Evolutionary conservation across 108 stramenopile genomes (phyloP), one percentile per base, ranked within the genome.

Genomic region (Seminavis robusta): DNA sequence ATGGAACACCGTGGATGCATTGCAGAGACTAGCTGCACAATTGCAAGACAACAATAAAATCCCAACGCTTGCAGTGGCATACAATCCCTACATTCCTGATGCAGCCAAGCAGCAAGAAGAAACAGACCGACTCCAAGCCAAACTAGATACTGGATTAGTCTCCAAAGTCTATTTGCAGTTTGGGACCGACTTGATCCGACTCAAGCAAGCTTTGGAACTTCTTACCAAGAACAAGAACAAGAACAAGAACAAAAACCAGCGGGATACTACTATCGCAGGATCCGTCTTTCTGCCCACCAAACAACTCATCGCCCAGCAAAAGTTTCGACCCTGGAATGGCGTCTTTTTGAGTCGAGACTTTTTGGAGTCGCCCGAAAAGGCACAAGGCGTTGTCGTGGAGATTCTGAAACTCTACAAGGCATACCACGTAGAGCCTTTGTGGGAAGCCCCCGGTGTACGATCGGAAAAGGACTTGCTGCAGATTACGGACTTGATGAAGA

Each of bases 261-360:
- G n/a, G n/a, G n/a, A n/a, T n/a, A n/a, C n/a, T n/a, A 26, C 41
- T 1, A 54, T 77, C 17, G 51, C 52, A 1, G 68, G 72, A 10
- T 67, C 63, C 0, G 17, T 78, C 5, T 78, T 78, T 43, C 57
- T 78, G 2, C 77, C 77, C 0, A 78, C 72, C 11, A 53, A 45
- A 16, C 48, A 65, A 34, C 52, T 78, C 7, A 78, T 78, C 23
- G 63, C 77, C 19, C 77, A 78, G 43, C 77, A 78, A 52, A 69
- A 73, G 45, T 78, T 78, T 55, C 67, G 77, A 16, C 77, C 77
- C 0, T 78, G 77, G 77, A 74, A 69, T 30, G 77, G 77, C 1
- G 77, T 78, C 16, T 69, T 63, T 44, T 40, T 78, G 8, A 56
- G 47, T 44, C 54, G 54, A 13, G 67, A 73, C 13, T 78, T 69